Evolutionary conservation across 345 rosid genomes (phyloP).

Genomic region (Dipteronia dyeriana): DNA sequence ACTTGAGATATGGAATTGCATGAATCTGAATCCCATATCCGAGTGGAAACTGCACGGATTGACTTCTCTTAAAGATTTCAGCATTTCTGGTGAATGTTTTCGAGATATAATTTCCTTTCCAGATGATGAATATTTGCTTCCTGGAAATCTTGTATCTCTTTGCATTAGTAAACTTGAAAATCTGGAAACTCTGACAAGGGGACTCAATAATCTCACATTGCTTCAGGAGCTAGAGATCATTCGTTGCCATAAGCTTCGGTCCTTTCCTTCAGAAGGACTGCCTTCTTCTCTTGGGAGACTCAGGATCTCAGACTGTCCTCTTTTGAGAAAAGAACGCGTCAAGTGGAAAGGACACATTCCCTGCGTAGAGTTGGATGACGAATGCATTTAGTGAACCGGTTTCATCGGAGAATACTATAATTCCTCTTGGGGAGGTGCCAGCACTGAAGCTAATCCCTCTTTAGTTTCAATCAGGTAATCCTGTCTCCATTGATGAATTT

Average conservation of each 20-base stretch:
- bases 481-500: no score
- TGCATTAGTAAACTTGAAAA: neutral
- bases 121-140: slow-evolving; percentile 16
- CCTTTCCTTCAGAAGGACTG: slow-evolving; percentile 22
- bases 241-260: slow-evolving; percentile 20
- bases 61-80: neutral
- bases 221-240: slow-evolving; percentile 21
- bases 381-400: neutral
- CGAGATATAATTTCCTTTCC: neutral
- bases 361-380: slow-evolving; percentile 15
- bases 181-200: slow-evolving; percentile 16
- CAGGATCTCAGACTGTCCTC: slow-evolving; percentile 20
- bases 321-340: slow-evolving; percentile 12
- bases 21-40: neutral
- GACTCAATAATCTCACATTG: slow-evolving; percentile 19
- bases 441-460: neutral
- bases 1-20: no score
- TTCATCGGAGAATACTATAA: neutral
- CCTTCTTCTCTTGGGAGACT: slow-evolving; percentile 24
- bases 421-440: neutral
- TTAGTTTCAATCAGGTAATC: neutral
- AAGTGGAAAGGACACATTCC: slow-evolving; percentile 29
- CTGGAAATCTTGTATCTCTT: slow-evolving; percentile 7
- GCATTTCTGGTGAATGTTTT: neutral
- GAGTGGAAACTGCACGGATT: neutral